phyloP scores from a whole-genome alignment of 2,329 filamentous ascomycete genomes.

The Periconia sp. region DNA sequence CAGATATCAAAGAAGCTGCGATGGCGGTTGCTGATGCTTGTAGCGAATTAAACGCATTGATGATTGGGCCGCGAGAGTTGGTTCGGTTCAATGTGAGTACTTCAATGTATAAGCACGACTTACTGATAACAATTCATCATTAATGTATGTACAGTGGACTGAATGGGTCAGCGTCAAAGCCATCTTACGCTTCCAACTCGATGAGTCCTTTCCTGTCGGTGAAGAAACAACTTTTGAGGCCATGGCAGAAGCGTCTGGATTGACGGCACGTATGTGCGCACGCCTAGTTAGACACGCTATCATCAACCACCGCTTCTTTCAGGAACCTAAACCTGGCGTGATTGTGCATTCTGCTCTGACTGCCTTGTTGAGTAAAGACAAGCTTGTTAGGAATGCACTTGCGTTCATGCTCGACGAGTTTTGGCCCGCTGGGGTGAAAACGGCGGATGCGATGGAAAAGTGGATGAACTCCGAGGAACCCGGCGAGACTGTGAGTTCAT shows the following conservation, averaged over 20 bases:
- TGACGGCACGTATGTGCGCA: conserved; percentile 8
- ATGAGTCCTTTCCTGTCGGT: conserved; percentile 13
- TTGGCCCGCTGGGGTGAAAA: conserved; percentile 12
- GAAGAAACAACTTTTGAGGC: conserved; percentile 10
- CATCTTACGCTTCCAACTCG: conserved; percentile 14
- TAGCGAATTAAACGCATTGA: too few species aligned
- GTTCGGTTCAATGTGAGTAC: conserved; percentile 6
- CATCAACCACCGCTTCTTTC: conserved; percentile 15
- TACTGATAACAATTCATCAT: neutral
- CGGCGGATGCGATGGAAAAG: conserved; percentile 14
- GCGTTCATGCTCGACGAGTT: conserved; percentile 13
- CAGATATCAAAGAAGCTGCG: too few species aligned
- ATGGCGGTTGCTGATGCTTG: too few species aligned
- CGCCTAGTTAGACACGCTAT: conserved; percentile 15
- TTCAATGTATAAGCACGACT: conserved; percentile 1
- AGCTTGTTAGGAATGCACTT: conserved; percentile 7
- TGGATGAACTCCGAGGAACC: conserved; percentile 16
- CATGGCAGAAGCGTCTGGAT: conserved; percentile 11
- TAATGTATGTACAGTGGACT: too few species aligned
- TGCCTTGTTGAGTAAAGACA: conserved; percentile 8
- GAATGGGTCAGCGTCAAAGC: conserved; percentile 9
- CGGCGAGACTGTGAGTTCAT: conserved; percentile 7
- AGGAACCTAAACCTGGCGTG: conserved; percentile 9
- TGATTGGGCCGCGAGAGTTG: too few species aligned
- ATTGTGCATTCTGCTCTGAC: conserved; percentile 16